phyloP scores from a whole-genome alignment of 306 rosid genomes.

The Medicago lupulina region DNA sequence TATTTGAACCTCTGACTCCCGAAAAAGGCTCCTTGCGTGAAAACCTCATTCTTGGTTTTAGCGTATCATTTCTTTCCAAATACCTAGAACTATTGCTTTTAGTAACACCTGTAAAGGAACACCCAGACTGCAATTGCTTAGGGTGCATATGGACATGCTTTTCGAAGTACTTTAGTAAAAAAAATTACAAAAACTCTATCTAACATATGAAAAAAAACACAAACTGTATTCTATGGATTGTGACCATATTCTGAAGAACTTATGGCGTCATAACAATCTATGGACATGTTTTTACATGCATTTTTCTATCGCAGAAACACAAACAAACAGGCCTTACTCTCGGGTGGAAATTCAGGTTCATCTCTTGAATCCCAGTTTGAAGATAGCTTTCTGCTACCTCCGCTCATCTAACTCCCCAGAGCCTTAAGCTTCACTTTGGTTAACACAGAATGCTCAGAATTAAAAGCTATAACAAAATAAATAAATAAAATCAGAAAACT shows the following conservation, averaged over 20 bases:
- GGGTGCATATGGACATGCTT: slow-evolving; percentile 20
- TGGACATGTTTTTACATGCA: slow-evolving; percentile 4
- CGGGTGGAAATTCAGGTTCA: slow-evolving; percentile 56
- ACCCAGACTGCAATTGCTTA: slow-evolving; percentile 60
- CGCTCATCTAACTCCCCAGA: slow-evolving; percentile 65
- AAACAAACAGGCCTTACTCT: slow-evolving; percentile 43
- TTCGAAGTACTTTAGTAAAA: too few species aligned
- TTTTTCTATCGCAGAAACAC: not conserved
- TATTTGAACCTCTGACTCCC: slow-evolving; percentile 68
- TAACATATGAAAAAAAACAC: not conserved
- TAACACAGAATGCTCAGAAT: slow-evolving; percentile 50
- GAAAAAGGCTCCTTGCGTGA: slow-evolving; percentile 63
- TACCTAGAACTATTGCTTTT: slow-evolving; percentile 63
- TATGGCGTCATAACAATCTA: not conserved
- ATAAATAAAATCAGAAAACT: slow-evolving; percentile 28
- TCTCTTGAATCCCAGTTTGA: slow-evolving; percentile 86
- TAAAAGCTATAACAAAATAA: slow-evolving; percentile 25
- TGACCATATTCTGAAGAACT: not conserved
- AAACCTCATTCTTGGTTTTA: slow-evolving; percentile 53
- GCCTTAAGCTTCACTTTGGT: slow-evolving; percentile 45
- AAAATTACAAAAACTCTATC: not conserved
- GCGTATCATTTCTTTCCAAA: slow-evolving; percentile 61
- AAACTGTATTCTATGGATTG: not conserved
- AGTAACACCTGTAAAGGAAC: slow-evolving; percentile 66
- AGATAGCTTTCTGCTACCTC: slow-evolving; percentile 73